Evolutionary conservation across 2,329 filamentous ascomycete genomes (phyloP), one percentile per base, ranked within the genome.

Genomic region (Plenodomus lindquistii): DNA sequence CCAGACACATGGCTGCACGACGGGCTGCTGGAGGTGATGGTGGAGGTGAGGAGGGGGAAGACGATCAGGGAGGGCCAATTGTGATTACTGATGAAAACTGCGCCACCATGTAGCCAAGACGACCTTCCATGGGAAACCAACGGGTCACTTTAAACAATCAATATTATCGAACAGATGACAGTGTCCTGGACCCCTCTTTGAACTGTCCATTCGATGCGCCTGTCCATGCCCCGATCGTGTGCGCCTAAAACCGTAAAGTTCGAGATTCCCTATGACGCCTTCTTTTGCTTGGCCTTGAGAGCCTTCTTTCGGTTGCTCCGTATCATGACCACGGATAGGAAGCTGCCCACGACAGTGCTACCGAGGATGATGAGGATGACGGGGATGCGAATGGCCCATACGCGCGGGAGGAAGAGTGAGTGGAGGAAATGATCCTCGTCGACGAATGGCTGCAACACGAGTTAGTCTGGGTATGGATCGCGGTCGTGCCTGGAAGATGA

Each of bases 301-400:
- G 91, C 91, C 85, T 94, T 97, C 85, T 97, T 97, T 74, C 88
- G 83, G 81, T 97, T 97, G 82, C 93, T 97, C 73, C 90, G 85
- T 78, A 99, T 97, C 94, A 99, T 99, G 69, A 99, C 93, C 70
- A 96, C 86, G 66, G 89, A 88, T 62, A 99, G 82, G 81, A 99
- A 99, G 52, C 91, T 95, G 57, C 94, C 94, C 53, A 99, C 93
- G 51, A 99, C 91, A 50, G 94, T 91, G 52, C 87, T 92, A 57
- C 88, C 92, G 60, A 99, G 81, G 39, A 99, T 85, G 56, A 97
- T 87, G 62, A 99, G 86, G 72, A 99, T 96, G 65, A 99, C 93
- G 63, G 94, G 94, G 69, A 99, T 94, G 73, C 94, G 92, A 72
- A 99, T 96, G 52, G 94, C 94, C 94, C 94, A 99, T 72, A 96